Evolutionary conservation across 2,329 filamentous ascomycete genomes (phyloP).

Genomic region (Colletotrichum caudatum): DNA sequence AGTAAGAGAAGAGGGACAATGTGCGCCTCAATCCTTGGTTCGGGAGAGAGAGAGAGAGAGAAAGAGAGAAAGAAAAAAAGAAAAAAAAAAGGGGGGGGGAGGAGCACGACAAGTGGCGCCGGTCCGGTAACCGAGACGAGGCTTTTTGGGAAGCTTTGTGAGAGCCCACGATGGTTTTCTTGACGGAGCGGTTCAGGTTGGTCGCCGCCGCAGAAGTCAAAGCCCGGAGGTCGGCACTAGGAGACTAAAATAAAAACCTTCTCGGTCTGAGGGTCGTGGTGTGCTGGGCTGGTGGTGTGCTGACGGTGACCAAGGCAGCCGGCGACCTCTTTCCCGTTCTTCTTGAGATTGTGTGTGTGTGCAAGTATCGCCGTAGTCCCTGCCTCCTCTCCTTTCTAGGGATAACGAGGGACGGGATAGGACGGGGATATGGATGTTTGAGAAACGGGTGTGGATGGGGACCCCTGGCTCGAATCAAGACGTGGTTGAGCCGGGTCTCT

Average conservation of each 20-base stretch:
- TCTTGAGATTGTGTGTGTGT: not conserved
- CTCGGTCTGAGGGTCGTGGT: not conserved
- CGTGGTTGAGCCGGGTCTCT: conserved; percentile 29
- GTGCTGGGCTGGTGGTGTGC: not conserved
- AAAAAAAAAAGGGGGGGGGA: not conserved
- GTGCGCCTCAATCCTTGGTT: conserved; percentile 11
- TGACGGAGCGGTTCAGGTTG: conserved; percentile 36
- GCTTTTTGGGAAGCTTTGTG: conserved; percentile 31
- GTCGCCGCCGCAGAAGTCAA: conserved; percentile 31
- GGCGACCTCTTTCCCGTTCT: conserved; percentile 2
- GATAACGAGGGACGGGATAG: conserved; percentile 31
- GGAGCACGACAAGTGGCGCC: not conserved
- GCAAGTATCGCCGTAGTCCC: too few species aligned
- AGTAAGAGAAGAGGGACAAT: not conserved
- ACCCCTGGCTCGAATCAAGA: conserved; percentile 36
- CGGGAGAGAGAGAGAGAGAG: not conserved
- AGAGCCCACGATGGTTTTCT: conserved; percentile 35
- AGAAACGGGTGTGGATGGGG: conserved; percentile 35
- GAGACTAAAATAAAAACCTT: conserved; percentile 28
- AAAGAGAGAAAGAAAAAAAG: not conserved
- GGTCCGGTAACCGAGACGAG: conserved; percentile 30
- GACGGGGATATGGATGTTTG: conserved; percentile 38
- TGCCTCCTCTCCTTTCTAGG: conserved; percentile 1
- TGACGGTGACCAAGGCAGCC: conserved; percentile 13
- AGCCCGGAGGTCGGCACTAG: conserved; percentile 1